Conservation (phyloP, 2,329 filamentous ascomycete species). For the Dactylellina sp. region DNA sequence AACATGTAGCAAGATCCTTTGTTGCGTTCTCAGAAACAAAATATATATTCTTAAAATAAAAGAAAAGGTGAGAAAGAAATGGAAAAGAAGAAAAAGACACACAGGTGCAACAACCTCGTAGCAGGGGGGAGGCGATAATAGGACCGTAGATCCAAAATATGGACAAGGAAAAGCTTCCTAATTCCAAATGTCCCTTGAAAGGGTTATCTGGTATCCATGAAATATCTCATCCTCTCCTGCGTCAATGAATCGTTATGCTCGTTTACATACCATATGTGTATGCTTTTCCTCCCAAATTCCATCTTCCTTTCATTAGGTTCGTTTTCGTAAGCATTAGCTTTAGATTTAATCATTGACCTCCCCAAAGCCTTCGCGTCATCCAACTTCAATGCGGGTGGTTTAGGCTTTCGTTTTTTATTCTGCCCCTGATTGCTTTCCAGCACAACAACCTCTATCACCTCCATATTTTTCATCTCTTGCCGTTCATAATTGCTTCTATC, state of each 20-base stretch:
- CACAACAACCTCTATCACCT: not conserved
- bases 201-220: not conserved
- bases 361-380: slow-evolving; percentile 2
- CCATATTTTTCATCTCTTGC: not conserved
- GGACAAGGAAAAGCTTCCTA: not conserved
- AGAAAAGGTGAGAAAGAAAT: not conserved
- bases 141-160: not conserved
- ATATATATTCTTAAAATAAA: not conserved
- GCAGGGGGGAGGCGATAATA: not conserved
- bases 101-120: not conserved
- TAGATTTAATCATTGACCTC: not conserved
- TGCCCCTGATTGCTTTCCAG: not conserved
- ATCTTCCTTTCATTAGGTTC: not conserved
- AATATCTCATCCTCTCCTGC: not conserved
- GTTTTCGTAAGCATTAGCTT: slow-evolving; percentile 12
- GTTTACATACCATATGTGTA: not conserved
- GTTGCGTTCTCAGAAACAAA: slow-evolving; percentile 16
- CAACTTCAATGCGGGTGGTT: slow-evolving; percentile 4
- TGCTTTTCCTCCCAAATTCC: not conserved
- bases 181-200: not conserved
- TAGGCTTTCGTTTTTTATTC: slow-evolving; percentile 10
- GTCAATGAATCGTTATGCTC: not conserved
- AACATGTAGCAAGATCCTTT: slow-evolving; percentile 22
- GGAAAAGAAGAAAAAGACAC: not conserved
- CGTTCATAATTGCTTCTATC: not conserved